Evolutionary conservation across 2,329 filamentous ascomycete genomes (phyloP).

Genomic region (Rhinocladiella mackenziei): DNA sequence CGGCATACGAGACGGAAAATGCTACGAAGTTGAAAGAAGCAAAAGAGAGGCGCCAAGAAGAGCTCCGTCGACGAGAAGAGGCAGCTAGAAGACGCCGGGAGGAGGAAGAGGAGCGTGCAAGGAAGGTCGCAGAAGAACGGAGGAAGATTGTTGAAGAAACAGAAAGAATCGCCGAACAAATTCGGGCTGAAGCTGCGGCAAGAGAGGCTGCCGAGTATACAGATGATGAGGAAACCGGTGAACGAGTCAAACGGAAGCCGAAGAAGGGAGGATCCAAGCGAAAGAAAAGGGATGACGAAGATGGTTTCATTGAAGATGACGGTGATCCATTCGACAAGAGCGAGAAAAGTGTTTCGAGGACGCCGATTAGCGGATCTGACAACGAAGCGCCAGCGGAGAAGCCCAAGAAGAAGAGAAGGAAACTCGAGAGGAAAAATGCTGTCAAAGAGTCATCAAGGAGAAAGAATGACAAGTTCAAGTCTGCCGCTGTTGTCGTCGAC

Average conservation of each 20-base stretch:
- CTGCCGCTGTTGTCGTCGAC: conserved; percentile 75
- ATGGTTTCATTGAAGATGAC: conserved; percentile 36
- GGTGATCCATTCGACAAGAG: conserved; percentile 27
- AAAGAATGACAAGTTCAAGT: conserved; percentile 69
- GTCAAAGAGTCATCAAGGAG: conserved; percentile 26
- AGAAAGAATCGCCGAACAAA: conserved; percentile 65
- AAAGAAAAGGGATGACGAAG: conserved; percentile 39
- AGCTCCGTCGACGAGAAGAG: conserved; percentile 73
- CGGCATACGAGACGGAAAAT: conserved; percentile 89
- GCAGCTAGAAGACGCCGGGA: conserved; percentile 65
- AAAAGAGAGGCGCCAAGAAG: conserved; percentile 72
- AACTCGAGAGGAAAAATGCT: conserved; percentile 52
- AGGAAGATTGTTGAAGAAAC: conserved; percentile 74
- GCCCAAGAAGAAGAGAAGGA: conserved; percentile 56
- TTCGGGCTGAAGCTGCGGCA: conserved; percentile 65
- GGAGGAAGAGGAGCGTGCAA: conserved; percentile 67
- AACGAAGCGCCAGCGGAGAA: conserved; percentile 28
- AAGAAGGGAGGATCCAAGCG: conserved; percentile 58
- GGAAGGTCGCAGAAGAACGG: conserved; percentile 81
- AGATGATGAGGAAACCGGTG: conserved; percentile 75
- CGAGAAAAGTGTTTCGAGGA: conserved; percentile 24
- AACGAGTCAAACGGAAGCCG: conserved; percentile 72
- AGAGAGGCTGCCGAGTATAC: conserved; percentile 74
- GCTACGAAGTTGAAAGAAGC: conserved; percentile 81
- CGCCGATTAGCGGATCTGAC: conserved; percentile 25